These are phyloP conservation scores for Mycena citricolor DNA, from an alignment of 1,284 basidiomycete genomes.

Conservation along the genomic window DNA sequence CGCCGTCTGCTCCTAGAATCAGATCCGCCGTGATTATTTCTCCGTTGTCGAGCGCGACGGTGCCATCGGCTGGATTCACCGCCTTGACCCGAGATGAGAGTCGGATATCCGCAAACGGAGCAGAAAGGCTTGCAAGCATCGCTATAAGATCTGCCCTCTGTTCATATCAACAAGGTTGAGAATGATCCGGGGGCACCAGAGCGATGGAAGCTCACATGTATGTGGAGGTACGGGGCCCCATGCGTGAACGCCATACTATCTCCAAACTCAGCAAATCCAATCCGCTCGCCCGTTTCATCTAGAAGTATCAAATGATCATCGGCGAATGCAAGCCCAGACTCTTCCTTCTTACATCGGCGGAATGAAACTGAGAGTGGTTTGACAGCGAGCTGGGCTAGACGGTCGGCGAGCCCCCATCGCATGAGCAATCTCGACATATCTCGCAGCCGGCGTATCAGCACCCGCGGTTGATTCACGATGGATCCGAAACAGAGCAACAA, in stretches of 20 bases:
- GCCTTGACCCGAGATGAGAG: slow-evolving; percentile 40
- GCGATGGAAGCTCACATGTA: slow-evolving; percentile 47
- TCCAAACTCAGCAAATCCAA: slow-evolving; percentile 47
- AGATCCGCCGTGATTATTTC: slow-evolving; percentile 10
- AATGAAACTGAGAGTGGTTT: slow-evolving; percentile 43
- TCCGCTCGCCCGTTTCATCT: slow-evolving; percentile 43
- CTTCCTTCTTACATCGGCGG: slow-evolving; percentile 41
- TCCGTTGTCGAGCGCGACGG: slow-evolving; percentile 7
- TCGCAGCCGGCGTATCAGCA: no score
- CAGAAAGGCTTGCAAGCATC: slow-evolving; percentile 43
- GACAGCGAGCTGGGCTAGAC: slow-evolving; percentile 42
- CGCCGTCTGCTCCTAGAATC: slow-evolving; percentile 17
- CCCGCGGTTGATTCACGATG: no score
- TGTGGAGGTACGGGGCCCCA: slow-evolving; percentile 53
- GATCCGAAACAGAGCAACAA: no score
- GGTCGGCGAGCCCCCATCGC: slow-evolving; percentile 51
- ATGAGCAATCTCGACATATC: no score
- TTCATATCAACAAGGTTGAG: not conserved
- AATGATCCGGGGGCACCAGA: not conserved
- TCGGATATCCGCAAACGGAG: slow-evolving; percentile 40
- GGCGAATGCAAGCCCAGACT: no score
- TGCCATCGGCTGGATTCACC: slow-evolving; percentile 27
- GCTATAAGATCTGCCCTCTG: slow-evolving; percentile 53
- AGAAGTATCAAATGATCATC: not conserved
- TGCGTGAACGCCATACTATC: slow-evolving; percentile 40